Base-by-base conservation (phyloP, 1,284 basidiomycete genomes). In the Malassezia cuniculi region DNA sequence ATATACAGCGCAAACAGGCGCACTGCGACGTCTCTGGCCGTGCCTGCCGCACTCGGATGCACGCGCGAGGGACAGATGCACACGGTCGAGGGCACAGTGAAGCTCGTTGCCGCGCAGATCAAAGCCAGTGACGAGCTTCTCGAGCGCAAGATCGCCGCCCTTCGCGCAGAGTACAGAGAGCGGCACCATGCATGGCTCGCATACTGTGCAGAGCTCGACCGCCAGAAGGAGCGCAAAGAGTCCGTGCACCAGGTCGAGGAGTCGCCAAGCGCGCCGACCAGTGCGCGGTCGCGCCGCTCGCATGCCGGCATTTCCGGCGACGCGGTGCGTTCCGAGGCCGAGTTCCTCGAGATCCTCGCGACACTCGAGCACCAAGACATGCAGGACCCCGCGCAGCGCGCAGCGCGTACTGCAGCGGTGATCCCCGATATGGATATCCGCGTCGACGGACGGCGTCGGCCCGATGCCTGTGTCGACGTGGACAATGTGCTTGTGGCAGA, bases 281-380 rank as follows among this genome's bases (percentile, higher is more conserved):
- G 48, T 48, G 47, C 18, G 51, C 36, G 2, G 41, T 44, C 14
- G 47, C 45, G 10, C 36, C 28, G 19, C 10, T 10, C 25, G 56
- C 5, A 50, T 53, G 18, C 47, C 54, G 10, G 58, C 55, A 11
- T 73, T 85, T 48, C n/a, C n/a, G 85, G 85, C 16, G 89, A 95
- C 67, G 80, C 84, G 6, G 87, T 90, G 9, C 78, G 85, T 2
- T 87, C 86, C 14, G 90, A 95, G 68, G 76, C 93, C 41, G 90
- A 95, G 72, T 89, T 94, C 77, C 83, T 94, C 60, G 86, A 89
- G 69, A 89, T 95, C 60, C 80, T 95, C 39, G 85, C 85, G 9
- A 86, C 80, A 57, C 72, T 94, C 27, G 87, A 86, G 32, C 84
- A 81, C 53, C 85, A 89, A 49, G 89, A 90, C 51, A 78, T 85